Base-by-base conservation (phyloP, 768 basidiomycete genomes). In the Podaxis sp. region DNA sequence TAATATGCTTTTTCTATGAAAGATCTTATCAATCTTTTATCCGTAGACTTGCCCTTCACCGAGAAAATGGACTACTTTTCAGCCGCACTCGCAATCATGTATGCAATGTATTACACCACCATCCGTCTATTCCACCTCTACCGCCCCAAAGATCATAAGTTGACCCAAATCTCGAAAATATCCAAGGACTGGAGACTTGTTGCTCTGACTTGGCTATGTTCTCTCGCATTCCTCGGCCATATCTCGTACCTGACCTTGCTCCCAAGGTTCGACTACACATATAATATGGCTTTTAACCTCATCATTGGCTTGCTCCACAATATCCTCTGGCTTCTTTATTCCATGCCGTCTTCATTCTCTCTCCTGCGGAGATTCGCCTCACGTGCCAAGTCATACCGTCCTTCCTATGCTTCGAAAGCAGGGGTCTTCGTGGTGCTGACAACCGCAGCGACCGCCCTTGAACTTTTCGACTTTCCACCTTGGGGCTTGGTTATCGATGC, bases 11-110 rank as follows among this genome's bases (percentile, higher is more conserved):
- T n/a, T 26, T 13, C 11, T 22, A 22, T 22, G 30, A 10, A 17
- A 41, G 6, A 20, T 17, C 2, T 56, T 11, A 15, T 11, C 10
- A 41, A 26, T 28, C 37, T 56, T 38, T 12, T 4, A n/a, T 28
- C 2, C 28, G 22, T 67, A 93, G 96, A 99, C 76, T 78, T 85
- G 4, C 86, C 90, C 2, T 71, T 77, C 26, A 99, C 96, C 2
- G 97, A 99, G 74, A 91, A 89, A 66, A 62, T 96, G 71, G 97
- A 99, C 70, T 99, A 99, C 74, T 97, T 98, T 73, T 93, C 93
- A 2, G 97, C 97, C 4, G 95, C 90, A 0, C 75, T 90, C 8
- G 87, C 90, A 12, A 95, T 97, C 66, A 72, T 95, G 26, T 91
- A 84, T 66, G 89, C 90, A 2, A 78, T 99, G 3, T 95, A 92